A percentile compares a stretch with the other conserved stretches of the same genome.
Conservation (phyloP, 108 stramenopile species). For the Pseudonitzschia pungens region DNA sequence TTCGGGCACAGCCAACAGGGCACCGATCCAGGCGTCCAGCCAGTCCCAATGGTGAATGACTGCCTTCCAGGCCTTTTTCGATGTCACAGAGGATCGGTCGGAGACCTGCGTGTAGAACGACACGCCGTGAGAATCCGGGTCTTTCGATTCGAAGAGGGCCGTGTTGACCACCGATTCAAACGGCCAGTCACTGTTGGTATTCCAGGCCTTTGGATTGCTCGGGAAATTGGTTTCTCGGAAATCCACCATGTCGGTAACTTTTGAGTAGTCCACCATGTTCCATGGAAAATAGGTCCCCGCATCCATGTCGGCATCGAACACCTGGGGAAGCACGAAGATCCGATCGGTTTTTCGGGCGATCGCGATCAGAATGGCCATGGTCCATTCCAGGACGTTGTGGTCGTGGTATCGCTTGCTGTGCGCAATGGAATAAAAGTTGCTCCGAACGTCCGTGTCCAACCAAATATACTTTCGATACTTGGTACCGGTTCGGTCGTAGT, state of each 20-base stretch:
- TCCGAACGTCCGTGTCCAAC: slow-evolving; percentile 19
- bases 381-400: slow-evolving; percentile 14
- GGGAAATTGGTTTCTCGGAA: slow-evolving; percentile 47
- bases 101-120: slow-evolving; percentile 10
- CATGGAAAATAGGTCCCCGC: slow-evolving; percentile 35
- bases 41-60: neutral
- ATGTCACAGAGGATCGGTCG: neutral
- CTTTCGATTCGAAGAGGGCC: neutral
- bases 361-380: slow-evolving; percentile 28
- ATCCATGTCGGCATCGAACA: slow-evolving; percentile 24
- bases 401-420: slow-evolving; percentile 22
- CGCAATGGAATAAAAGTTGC: slow-evolving; percentile 5
- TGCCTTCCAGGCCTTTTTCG: neutral
- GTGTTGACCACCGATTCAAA: slow-evolving; percentile 14
- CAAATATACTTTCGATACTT: slow-evolving; percentile 12
- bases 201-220: slow-evolving; percentile 43
- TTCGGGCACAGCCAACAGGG: neutral
- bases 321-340: slow-evolving; percentile 37
- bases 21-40: slow-evolving; percentile 6
- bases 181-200: neutral
- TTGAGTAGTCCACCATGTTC: slow-evolving; percentile 30
- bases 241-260: slow-evolving; percentile 25
- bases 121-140: neutral
- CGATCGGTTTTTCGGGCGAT: slow-evolving; percentile 36
- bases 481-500: slow-evolving; percentile 12